Evolutionary conservation across 1,284 basidiomycete genomes (phyloP).

Genomic region (Puccinia coronata): DNA sequence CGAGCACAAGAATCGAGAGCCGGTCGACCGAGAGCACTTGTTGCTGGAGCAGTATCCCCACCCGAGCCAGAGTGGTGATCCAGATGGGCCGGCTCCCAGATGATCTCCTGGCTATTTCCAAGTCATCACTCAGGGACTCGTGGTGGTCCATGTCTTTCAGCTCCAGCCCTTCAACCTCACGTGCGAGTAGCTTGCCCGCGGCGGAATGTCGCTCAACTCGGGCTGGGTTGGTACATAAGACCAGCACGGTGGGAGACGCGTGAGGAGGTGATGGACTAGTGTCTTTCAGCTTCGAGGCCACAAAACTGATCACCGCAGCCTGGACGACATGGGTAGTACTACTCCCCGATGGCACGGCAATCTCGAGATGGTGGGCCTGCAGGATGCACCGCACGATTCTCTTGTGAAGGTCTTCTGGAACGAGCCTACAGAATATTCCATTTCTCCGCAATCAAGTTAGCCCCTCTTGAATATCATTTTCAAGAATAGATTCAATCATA

Average conservation of each 20-base stretch:
- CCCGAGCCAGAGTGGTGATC: conserved; percentile 3
- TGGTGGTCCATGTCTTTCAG: not conserved
- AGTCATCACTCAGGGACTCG: not conserved
- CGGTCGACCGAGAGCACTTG: not conserved
- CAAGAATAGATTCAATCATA: too few species aligned
- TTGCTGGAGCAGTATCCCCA: not conserved
- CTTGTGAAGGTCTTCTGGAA: not conserved
- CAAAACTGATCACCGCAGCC: not conserved
- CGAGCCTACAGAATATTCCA: not conserved
- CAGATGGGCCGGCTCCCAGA: not conserved
- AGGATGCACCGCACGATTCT: not conserved
- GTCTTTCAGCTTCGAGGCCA: not conserved
- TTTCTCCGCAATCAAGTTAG: not conserved
- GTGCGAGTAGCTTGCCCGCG: not conserved
- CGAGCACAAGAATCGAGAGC: conserved; percentile 8
- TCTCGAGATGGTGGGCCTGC: not conserved
- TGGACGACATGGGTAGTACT: not conserved
- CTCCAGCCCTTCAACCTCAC: not conserved
- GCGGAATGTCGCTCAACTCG: not conserved
- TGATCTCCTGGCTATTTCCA: not conserved
- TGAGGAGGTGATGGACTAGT: not conserved
- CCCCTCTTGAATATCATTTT: not conserved
- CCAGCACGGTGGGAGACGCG: not conserved
- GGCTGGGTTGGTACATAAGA: not conserved
- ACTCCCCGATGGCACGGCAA: not conserved